Evolutionary conservation across 1,139 yeast genomes (phyloP), one percentile per base, ranked within the genome.

Genomic region (Blastobotrys persicus): DNA sequence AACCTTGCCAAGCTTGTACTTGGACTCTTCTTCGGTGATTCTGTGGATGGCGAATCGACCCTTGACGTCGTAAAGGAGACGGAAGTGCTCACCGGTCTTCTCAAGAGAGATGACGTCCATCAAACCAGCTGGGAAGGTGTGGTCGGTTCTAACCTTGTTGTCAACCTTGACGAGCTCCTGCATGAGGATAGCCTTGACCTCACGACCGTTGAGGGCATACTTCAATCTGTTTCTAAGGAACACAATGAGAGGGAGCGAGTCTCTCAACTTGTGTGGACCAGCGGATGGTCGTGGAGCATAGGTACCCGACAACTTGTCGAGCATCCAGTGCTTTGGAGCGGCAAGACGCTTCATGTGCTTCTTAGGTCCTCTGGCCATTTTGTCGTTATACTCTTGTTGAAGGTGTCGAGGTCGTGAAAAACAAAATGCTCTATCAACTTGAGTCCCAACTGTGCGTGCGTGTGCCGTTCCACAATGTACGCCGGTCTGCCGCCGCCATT

Each of bases 261-360:
- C 98, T 79, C 98, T 86, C 77, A 91, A 85, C 81, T 92, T 92
- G 85, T 92, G 98, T 74, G 98, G 98, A 82, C 98, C 98, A 66
- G 96, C 85, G 61, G 97, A 88, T 73, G 98, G 96, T 83, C 98
- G 91, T 80, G 98, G 98, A 65, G 98, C 98, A 77, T 92, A 92
- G 73, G 89, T 82, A 74, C 99, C 99, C 76, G 97, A 87, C 81
- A 94, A 83, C 82, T 94, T 94, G 95, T 92, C 98, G 83, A 94
- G 87, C 95, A 94, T 88, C 98, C 98, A 94, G 86, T 94, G 98
- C 82, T 91, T 86, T 82, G 99, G 99, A 75, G 97, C 97, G 75
- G 96, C 95, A 77, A 88, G 83, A 81, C 96, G 87, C 85, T 88
- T 88, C 77, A 89, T 82, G 76, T 89, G 97, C 84, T 89, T 89